Base-by-base conservation (phyloP, 352 stramenopile genomes). In the Globisporangium acanthophoron region DNA sequence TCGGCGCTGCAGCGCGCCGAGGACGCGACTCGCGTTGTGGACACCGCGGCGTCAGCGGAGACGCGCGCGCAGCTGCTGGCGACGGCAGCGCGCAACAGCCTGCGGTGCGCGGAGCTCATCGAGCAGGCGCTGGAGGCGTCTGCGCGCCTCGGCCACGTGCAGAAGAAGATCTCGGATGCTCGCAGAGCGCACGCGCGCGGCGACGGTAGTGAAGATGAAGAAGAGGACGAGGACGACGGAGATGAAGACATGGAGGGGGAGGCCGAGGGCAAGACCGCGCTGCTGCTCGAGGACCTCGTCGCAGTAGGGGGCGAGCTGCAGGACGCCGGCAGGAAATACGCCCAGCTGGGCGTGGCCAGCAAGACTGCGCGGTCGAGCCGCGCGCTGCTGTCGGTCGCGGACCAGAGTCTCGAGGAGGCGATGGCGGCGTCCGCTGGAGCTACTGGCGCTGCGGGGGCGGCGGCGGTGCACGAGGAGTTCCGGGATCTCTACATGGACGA, bases 401-500 rank as follows among this genome's bases (percentile, higher is more conserved):
- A 90, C 37, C 56, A 62, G 9, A 59, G 80, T n/a, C 59, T 92
- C 52, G 54, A 65, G 31, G 59, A 56, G 29, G 58, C 65, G 43
- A 53, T 71, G 8, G 57, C 66, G 15, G 51, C 64, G 13, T 56
- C 74, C 8, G 5, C n/a, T 27, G 44, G 18, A 11, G 13, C 56
- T 43, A 59, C 64, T 5, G 60, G 39, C 12, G 59, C 2, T 56
- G 46, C 11, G 49, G 51, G 6, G 54, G 44, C 27, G 35, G 24
- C 27, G 58, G 52, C 64, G 60, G 48, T 78, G 31, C 66, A 78
- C 41, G 74, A 73, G 47, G 76, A 84, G 62, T 95, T 95, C 54
- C 71, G 64, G 39, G 71, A 90, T 27, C 54, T 93, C 56, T 95
- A 95, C 70, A 85, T 89, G 80, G 82, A 93, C 47, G 81, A 89